Evolutionary conservation across 2,329 filamentous ascomycete species (phyloP), one percentile per base, ranked within the genome.

Genomic region (Penicillium decumbens): DNA sequence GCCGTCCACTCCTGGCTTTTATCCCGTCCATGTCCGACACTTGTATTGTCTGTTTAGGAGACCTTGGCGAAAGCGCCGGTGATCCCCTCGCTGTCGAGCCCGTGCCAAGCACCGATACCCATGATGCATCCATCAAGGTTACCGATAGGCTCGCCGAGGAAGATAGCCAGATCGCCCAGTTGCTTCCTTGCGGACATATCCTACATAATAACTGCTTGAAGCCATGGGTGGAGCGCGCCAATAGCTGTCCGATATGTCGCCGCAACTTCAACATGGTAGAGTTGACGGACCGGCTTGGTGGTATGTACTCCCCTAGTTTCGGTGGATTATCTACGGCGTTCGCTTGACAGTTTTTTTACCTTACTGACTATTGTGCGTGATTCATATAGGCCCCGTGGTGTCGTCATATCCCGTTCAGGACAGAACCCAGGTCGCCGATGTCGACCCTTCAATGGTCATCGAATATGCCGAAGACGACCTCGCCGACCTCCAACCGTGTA

Each of bases 231-330:
- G 89, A 95, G 72, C 87, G 95, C 70, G 92, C 93, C 56, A 98
- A 97, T 73, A 96, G 91, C 68, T 98, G 93, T 71, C 93, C 93
- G 40, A 95, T 98, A 70, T 98, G 93, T 73, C 88, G 93, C 60
- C 87, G 89, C 63, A 83, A 81, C 56, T 97, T 98, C 76, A 92
- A 97, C 72, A 75, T 86, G 62, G 91, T 98, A 58, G 84, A 93
- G 67, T 84, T 98, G 54, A 87, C 87, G 70, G 83, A 87, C 65
- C 82, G 80, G 59, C 74, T 90, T 64, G 87, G 89, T 77, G 89
- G 89, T 93, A 80, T 73, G 82, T 77, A 45, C 37, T 29, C 20
- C 23, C 24, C 23, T 47, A 27, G 38, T 39, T 37, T 57, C 39
- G 51, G 25, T 40, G 45, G 15, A 25, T 37, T 46, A 46, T 51